Conservation (phyloP, 176 grass and related monocot species). For the Musa schizocarpa region DNA sequence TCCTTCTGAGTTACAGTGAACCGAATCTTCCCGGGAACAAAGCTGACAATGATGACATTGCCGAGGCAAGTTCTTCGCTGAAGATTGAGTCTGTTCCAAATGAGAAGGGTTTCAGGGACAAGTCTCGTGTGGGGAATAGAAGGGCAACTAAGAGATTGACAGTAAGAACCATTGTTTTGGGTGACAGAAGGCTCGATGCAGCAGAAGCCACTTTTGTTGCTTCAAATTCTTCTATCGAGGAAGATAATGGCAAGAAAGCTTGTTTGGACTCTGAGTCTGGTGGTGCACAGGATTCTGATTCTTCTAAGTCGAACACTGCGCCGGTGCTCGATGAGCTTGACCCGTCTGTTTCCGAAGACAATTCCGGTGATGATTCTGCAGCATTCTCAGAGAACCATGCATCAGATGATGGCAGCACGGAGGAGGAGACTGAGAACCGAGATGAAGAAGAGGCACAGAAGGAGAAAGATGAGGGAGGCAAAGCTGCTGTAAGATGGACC, state of each 20-base stretch:
- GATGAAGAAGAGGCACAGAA: constrained; percentile 37
- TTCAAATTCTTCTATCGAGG: background rate
- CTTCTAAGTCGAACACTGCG: constrained; percentile 67
- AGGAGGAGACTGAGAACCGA: constrained; percentile 29
- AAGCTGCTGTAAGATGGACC: constrained; percentile 74
- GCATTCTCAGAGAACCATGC: constrained; percentile 40
- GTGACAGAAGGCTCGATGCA: constrained; percentile 19
- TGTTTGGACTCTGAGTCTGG: constrained; percentile 79
- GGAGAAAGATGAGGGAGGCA: constrained; percentile 37
- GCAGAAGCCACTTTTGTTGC: constrained; percentile 13
- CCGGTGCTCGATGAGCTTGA: constrained; percentile 84
- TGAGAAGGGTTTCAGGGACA: constrained; percentile 21
- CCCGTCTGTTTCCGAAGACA: constrained; percentile 46
- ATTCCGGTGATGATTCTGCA: constrained; percentile 48
- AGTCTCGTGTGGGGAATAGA: constrained; percentile 20
- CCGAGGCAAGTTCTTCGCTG: constrained; percentile 28
- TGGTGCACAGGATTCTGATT: constrained; percentile 54
- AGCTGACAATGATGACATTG: constrained; percentile 10
- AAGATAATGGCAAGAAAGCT: constrained; percentile 15
- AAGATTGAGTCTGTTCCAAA: constrained; percentile 25
- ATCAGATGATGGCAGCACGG: constrained; percentile 46
- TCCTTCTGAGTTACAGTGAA: constrained; percentile 60
- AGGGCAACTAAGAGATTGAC: constrained; percentile 16
- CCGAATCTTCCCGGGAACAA: constrained; percentile 39
- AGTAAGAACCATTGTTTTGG: constrained; percentile 14